Evolutionary conservation across 257 asterid species (phyloP).

Genomic region (Schizonepeta tenuifolia): DNA sequence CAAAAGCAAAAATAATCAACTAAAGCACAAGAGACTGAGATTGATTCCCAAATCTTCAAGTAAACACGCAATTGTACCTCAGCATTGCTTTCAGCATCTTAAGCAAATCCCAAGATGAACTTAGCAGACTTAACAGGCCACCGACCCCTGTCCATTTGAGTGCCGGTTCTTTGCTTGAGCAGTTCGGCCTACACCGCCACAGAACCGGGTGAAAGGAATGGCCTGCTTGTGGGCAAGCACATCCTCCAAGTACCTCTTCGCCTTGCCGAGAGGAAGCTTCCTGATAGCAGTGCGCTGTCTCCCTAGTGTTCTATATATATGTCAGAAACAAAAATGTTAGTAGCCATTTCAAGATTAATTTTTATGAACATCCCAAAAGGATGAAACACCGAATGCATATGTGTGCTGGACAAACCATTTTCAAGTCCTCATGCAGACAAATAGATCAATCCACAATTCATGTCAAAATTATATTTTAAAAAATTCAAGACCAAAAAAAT

Average conservation of each 20-base stretch:
- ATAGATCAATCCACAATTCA: too few species aligned
- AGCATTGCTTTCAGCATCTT: slow-evolving; percentile 81
- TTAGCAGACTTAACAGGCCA: slow-evolving; percentile 83
- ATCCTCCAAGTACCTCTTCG: slow-evolving; percentile 68
- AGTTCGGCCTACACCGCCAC: slow-evolving; percentile 75
- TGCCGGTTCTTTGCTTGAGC: slow-evolving; percentile 79
- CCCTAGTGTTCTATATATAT: slow-evolving; percentile 58
- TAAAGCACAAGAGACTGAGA: not conserved
- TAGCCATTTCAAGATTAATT: not conserved
- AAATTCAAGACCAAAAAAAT: too few species aligned
- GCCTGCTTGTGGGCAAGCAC: slow-evolving; percentile 75
- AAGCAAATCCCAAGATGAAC: slow-evolving; percentile 65
- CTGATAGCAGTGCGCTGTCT: slow-evolving; percentile 74
- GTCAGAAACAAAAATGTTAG: not conserved
- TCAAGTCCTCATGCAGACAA: too few species aligned
- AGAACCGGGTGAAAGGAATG: slow-evolving; percentile 75
- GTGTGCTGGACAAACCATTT: too few species aligned
- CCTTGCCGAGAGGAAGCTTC: slow-evolving; percentile 58
- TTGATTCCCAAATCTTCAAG: not conserved
- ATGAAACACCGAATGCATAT: too few species aligned
- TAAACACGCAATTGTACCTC: slow-evolving; percentile 44
- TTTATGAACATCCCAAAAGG: not conserved
- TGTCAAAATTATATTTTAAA: too few species aligned
- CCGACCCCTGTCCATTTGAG: slow-evolving; percentile 75
- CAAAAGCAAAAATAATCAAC: not conserved